Conservation (phyloP, 306 rosid genomes). For the Pueraria montana region DNA sequence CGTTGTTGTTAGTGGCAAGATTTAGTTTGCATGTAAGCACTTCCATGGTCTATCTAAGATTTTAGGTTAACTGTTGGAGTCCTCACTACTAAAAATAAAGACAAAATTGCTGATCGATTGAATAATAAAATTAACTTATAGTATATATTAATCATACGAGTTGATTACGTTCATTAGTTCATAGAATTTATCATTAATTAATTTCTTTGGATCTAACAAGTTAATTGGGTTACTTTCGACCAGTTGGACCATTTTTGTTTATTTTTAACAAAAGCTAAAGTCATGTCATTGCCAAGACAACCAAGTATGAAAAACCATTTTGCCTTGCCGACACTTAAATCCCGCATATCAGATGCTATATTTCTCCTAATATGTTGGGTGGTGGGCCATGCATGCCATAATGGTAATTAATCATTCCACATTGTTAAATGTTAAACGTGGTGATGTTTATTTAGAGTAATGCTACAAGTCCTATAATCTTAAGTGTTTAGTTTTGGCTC, state of each 20-base stretch:
- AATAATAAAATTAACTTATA: background rate
- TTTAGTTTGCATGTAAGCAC: background rate
- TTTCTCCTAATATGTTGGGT: background rate
- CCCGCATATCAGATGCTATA: background rate
- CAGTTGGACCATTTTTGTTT: background rate
- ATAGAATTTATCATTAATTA: background rate
- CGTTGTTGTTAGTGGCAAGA: background rate
- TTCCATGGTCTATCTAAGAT: background rate
- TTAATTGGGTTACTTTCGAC: background rate
- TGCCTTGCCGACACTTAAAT: constrained; percentile 22
- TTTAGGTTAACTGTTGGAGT: background rate
- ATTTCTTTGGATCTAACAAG: background rate
- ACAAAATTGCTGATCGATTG: background rate
- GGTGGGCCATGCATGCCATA: background rate
- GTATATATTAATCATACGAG: background rate
- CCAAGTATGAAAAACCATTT: background rate
- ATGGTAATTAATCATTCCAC: background rate
- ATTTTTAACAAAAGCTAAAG: background rate
- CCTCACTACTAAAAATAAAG: background rate
- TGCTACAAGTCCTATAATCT: background rate
- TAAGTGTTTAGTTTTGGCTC: background rate
- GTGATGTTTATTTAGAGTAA: background rate
- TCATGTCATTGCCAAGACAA: background rate
- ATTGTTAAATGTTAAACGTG: no score
- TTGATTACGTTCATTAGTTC: background rate